Conservation (phyloP, 2,329 filamentous ascomycete species). For the Cadophora sp. region DNA sequence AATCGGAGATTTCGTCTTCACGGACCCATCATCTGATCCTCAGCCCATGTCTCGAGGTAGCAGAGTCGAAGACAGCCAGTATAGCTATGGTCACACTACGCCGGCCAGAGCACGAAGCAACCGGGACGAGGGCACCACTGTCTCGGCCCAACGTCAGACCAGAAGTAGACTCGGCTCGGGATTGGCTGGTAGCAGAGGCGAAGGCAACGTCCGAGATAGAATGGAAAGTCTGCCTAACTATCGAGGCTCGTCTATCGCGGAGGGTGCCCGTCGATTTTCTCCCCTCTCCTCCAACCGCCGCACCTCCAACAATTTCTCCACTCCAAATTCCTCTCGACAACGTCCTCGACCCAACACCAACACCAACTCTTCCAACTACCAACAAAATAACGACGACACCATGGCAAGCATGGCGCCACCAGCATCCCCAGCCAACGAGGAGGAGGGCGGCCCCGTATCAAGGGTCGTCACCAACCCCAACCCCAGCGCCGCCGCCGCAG, state of each 20-base stretch:
- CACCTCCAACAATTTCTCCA: too few relatives aligned
- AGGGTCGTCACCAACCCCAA: too few relatives aligned
- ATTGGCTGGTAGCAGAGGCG: too few relatives aligned
- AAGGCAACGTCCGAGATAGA: too few relatives aligned
- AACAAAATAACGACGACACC: not conserved
- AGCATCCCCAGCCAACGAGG: not conserved
- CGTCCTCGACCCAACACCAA: not conserved
- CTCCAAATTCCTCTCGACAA: not conserved
- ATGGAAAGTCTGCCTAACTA: not conserved
- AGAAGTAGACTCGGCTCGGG: not conserved
- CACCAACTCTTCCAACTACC: not conserved
- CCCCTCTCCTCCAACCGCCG: not conserved
- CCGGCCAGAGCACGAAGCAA: too few relatives aligned
- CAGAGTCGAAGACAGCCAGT: not conserved
- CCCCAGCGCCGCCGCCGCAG: too few relatives aligned
- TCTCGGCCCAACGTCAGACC: not conserved
- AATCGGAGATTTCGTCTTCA: not conserved
- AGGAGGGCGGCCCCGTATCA: not conserved
- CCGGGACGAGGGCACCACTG: too few relatives aligned
- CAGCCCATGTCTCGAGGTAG: too few relatives aligned
- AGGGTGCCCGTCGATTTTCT: not conserved
- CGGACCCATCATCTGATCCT: not conserved
- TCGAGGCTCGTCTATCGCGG: not conserved
- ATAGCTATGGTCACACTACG: too few relatives aligned
- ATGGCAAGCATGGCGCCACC: not conserved